Evolutionary conservation across 768 basidiomycete species (phyloP), one percentile per base, ranked within the genome.

Genomic region (Phylloporus sp.): DNA sequence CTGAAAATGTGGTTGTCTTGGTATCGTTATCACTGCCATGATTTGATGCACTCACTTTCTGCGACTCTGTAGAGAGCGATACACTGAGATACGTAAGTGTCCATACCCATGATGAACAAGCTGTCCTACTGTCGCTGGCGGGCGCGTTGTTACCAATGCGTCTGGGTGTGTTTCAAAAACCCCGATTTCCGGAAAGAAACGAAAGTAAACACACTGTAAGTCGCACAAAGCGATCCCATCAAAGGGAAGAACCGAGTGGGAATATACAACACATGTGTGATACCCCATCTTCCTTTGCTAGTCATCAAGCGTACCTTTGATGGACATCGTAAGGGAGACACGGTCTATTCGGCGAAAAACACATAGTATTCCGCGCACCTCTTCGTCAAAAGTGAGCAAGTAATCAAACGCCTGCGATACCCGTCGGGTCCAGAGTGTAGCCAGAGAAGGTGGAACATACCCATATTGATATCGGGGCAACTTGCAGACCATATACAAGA

Each of bases 401-500:
- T 56, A 56, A 26, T 56, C 54, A 12, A 56, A 11, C 28, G 46
- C 15, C 55, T 56, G 32, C 16, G 13, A 6, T 20, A 41, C 28
- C 15, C 18, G 45, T 49, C 9, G 3, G 10, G 40, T 2, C 23
- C 10, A 10, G 12, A 7, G 24, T 23, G 11, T 11, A 29, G 22
- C 20, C 18, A 10, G 7, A 22, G 5, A 20, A 40, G 26, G 35
- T 2, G 15, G 8, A 5, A 20, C 47, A 18, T 50, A 50, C 55
- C 47, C 55, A 56, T 45, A 56, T 50, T 1, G 55, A 56, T 27
- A 56, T 31, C 27, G 54, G 44, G 6, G 53, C 43, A 15, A 56
- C 55, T 54, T 54, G 53, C 16, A 11, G 12, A n/a, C n/a, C 10
- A 6, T 5, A 39, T 39, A 39, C 38, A 39, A 39, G 38, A 39